Evolutionary conservation across 208 protist species (phyloP), one percentile per base, ranked within the genome.

Genomic region (Crithidia thermophila): DNA sequence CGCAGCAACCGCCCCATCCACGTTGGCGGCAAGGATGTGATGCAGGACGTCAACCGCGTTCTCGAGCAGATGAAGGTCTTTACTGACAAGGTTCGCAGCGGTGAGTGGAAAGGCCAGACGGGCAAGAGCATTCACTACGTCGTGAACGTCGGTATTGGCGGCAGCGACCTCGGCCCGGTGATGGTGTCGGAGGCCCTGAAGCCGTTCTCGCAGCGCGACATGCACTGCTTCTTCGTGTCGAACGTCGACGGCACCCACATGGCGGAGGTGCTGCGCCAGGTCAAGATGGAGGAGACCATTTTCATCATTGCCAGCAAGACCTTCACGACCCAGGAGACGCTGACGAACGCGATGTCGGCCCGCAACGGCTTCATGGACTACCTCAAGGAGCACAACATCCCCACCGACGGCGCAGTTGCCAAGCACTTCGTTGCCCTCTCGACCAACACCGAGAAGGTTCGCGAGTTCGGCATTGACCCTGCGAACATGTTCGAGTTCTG

Each of bases 371-470:
- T 99, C 40, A 68, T 98, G 3, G 47, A 51, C 5, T 79, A 86
- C 57, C 77, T 87, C 28, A 87, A 82, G 73, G 49, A 56, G 37
- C 46, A 84, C 37, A 63, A 66, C 4, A 82, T 89, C 27, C 55
- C 67, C 13, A 57, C 67, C 14, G 64, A 84, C 8, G 84, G 82
- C 23, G 81, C 87, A 10, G 89, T 99, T 25, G 91, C 94, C 6
- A 97, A 98, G 83, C 98, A 99, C 77, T 99, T 99, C 84, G 95
- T 98, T 40, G 98, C 98, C 25, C 68, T 99, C 23, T 99, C 97
- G 33, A 99, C 98, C 2, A 99, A 99, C 78, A 81, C 84, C 9
- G 50, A 82, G 49, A 84, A 93, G 43, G 90, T 96, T 0, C 88
- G 79, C 45, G 93, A 93, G 60, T 99, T 99, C 71, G 98, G 98